These are phyloP conservation scores for Sphagnum contortum DNA, from an alignment of 225 moss, liverwort and hornwort species.

Conservation along the genomic window DNA sequence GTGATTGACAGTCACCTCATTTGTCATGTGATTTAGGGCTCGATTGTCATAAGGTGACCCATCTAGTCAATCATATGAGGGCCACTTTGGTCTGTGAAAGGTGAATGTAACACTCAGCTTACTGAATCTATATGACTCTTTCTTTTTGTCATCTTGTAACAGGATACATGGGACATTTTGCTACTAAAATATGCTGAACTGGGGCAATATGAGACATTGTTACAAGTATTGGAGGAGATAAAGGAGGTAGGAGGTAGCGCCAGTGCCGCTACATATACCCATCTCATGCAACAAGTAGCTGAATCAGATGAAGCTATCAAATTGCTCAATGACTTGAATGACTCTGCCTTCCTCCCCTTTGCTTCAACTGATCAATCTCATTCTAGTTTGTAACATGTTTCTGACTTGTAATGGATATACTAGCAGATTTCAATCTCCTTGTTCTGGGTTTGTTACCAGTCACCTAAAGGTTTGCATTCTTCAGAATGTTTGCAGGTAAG, in stretches of 20 bases:
- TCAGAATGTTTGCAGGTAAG: no score
- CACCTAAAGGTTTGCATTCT: no score
- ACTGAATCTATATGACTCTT: not conserved
- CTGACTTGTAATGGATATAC: no score
- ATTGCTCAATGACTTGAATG: slow-evolving; percentile 26
- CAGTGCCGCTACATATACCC: slow-evolving; percentile 29
- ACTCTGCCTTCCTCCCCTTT: slow-evolving; percentile 3
- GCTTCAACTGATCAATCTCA: no score
- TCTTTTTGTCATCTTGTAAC: slow-evolving; percentile 2
- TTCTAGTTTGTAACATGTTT: no score
- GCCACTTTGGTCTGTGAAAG: not conserved
- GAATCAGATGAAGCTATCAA: slow-evolving; percentile 28
- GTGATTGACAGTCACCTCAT: not conserved
- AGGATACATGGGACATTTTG: slow-evolving; percentile 59
- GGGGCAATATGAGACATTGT: slow-evolving; percentile 38
- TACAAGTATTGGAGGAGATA: slow-evolving; percentile 46
- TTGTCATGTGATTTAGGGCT: no score
- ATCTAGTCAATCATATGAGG: no score
- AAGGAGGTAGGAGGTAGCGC: slow-evolving; percentile 36
- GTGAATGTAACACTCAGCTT: not conserved
- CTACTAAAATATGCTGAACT: slow-evolving; percentile 37
- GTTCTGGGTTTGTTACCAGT: no score
- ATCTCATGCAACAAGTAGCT: slow-evolving; percentile 41
- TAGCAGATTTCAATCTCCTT: no score
- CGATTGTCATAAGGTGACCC: no score